Percentiles rank a stretch among this genome's conserved stretches.
phyloP scores from a whole-genome alignment of 2,329 filamentous ascomycete genomes.

The Colletotrichum phormii region DNA sequence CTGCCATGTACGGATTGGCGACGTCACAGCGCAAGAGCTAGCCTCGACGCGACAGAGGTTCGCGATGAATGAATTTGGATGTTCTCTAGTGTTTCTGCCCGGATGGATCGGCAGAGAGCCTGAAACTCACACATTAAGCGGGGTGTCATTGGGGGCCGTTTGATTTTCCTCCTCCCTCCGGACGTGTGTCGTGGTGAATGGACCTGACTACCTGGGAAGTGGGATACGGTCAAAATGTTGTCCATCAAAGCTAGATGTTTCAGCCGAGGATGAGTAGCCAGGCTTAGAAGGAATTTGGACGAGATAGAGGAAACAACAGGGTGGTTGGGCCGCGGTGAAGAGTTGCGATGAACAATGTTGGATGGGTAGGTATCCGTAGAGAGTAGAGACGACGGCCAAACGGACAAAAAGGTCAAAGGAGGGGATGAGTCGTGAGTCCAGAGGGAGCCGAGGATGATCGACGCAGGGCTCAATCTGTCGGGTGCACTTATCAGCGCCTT shows the following conservation, averaged over 20 bases:
- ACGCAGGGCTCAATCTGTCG: conserved; percentile 21
- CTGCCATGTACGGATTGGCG: not conserved
- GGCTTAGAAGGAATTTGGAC: not conserved
- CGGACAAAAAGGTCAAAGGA: not conserved
- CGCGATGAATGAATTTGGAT: not conserved
- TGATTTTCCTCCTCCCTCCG: not conserved
- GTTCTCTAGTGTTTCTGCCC: conserved; percentile 15
- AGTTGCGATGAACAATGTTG: conserved; percentile 27
- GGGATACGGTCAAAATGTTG: not conserved
- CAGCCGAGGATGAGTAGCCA: not conserved
- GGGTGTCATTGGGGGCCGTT: not conserved
- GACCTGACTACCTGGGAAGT: not conserved
- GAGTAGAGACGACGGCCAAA: conserved; percentile 13
- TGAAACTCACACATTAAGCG: conserved; percentile 12
- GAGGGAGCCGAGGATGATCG: conserved; percentile 23
- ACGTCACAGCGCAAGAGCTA: not conserved
- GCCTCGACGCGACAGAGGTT: conserved; percentile 4
- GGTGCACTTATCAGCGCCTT: not conserved
- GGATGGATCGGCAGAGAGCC: conserved; percentile 17
- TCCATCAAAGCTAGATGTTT: not conserved
- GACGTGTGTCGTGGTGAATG: not conserved
- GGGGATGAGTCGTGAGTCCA: not conserved
- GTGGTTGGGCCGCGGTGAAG: conserved; percentile 1
- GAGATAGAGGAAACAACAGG: conserved; percentile 2
- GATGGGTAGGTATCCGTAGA: not conserved